Conservation (phyloP, 495 filamentous ascomycete species). For the Penicillium manginii region DNA sequence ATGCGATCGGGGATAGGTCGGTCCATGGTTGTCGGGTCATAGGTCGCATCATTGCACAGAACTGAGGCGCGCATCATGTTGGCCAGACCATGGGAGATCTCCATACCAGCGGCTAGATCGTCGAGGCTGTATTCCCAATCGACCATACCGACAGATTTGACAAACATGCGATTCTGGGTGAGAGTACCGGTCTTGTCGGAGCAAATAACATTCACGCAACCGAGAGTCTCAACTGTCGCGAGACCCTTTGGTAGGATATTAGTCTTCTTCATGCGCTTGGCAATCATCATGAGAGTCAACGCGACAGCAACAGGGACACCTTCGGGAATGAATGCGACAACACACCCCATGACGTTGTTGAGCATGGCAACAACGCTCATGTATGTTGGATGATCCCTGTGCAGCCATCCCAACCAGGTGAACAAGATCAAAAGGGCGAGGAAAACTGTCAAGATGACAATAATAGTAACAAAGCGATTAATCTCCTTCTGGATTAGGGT, state of each 20-base stretch:
- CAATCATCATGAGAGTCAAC: constrained; percentile 60
- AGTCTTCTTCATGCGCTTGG: constrained; percentile 65
- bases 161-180: constrained; percentile 58
- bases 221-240: constrained; percentile 73
- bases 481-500: constrained; percentile 73
- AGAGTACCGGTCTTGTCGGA: constrained; percentile 76
- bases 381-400: constrained; percentile 60
- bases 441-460: constrained; percentile 56
- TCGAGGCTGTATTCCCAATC: constrained; percentile 35
- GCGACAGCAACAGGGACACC: constrained; percentile 72
- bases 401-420: constrained; percentile 65
- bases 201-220: constrained; percentile 71
- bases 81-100: constrained; percentile 20
- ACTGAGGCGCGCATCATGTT: constrained; percentile 33
- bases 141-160: constrained; percentile 44
- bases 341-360: constrained; percentile 67
- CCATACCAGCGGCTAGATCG: constrained; percentile 18
- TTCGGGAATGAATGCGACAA: constrained; percentile 75
- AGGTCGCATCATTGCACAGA: constrained; percentile 72
- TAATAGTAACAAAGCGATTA: constrained; percentile 66
- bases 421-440: constrained; percentile 61
- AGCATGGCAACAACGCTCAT: constrained; percentile 71
- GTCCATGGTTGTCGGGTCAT: constrained; percentile 61
- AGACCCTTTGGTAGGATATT: constrained; percentile 71
- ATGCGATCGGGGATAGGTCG: constrained; percentile 57